Conservation (phyloP, 2,329 filamentous ascomycete genomes). For the Dryadomyces quercivorus region DNA sequence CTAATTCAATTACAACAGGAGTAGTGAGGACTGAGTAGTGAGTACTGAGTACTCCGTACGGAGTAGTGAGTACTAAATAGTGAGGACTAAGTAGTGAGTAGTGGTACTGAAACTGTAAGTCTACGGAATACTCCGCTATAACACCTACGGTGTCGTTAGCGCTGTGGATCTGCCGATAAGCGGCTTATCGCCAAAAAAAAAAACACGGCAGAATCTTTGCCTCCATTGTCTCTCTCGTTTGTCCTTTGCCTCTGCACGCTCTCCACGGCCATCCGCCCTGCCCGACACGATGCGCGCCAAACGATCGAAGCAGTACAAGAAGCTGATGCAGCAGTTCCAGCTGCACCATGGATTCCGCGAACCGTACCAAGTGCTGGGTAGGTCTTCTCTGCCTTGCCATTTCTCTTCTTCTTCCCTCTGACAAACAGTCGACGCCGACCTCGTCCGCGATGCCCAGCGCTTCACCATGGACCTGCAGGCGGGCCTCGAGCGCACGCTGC, state of each 20-base stretch:
- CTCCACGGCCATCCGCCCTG: background rate
- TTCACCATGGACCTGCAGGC: slow-evolving; percentile 84
- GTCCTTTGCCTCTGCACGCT: background rate
- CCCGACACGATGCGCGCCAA: slow-evolving; percentile 11
- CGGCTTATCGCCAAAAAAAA: slow-evolving; percentile 1
- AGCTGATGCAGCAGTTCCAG: slow-evolving; percentile 88
- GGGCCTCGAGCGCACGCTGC: slow-evolving; percentile 68
- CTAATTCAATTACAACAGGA: background rate
- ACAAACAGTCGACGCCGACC: slow-evolving; percentile 61
- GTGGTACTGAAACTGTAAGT: too few relatives aligned
- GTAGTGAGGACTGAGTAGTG: too few relatives aligned
- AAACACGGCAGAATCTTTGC: background rate
- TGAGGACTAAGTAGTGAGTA: too few relatives aligned
- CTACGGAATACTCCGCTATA: too few relatives aligned
- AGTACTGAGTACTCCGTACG: too few relatives aligned
- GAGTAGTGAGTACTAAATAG: too few relatives aligned
- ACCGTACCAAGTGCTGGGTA: slow-evolving; percentile 80
- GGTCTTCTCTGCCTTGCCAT: slow-evolving; percentile 10
- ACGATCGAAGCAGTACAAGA: slow-evolving; percentile 45
- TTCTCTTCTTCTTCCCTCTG: background rate
- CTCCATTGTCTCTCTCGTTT: background rate
- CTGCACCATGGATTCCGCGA: slow-evolving; percentile 83
- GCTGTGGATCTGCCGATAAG: background rate
- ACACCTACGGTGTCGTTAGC: too few relatives aligned
- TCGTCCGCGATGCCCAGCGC: slow-evolving; percentile 66